Evolutionary conservation across 176 grass and related monocot genomes (phyloP), one percentile per base, ranked within the genome.

Genomic region (Oryza australiensis): DNA sequence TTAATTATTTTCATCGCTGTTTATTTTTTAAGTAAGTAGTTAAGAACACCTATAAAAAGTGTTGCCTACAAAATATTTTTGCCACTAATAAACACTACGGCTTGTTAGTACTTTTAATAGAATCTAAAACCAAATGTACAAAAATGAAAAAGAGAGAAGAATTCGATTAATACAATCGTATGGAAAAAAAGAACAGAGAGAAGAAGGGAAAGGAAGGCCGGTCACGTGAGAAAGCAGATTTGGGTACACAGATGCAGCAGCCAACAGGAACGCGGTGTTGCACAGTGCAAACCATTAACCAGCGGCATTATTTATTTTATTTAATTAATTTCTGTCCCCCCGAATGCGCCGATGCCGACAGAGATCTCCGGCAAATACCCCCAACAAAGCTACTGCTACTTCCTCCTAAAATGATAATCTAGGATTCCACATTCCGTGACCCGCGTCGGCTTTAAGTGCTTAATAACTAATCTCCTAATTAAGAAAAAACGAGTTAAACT

Each of bases 181-280:
- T 0, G 8, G 16, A n/a, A 11, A 41, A 18, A 34, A 3, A 35
- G n/a, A 53, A 10, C 27, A 0, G 22, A 12, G 22, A 12, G 12
- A 20, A 8, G 3, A 30, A 72, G 18, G 40, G 7, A 27, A 41
- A 5, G 23, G 9, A 24, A 64, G 22, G 7, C 43, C 34, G 4
- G 5, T 87, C 78, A 70, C 78, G 85, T 69, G 71, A 81, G 35
- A 26, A 42, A 57, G 77, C 42, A 51, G 7, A 68, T 37, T 66
- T 46, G 76, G 62, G 3, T 18, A 43, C 74, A 16, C 14, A 13
- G 32, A 41, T 18, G n/a, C 40, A 18, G 0, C 63, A 86, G 14
- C 76, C 55, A 60, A 60, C 69, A 22, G 68, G 18, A 66, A 26
- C 9, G 46, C 73, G 5, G 24, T 18, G 62, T 23, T 10, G 15